Conservation (phyloP, 495 filamentous ascomycete genomes). For the Chlorociboria aeruginascens region DNA sequence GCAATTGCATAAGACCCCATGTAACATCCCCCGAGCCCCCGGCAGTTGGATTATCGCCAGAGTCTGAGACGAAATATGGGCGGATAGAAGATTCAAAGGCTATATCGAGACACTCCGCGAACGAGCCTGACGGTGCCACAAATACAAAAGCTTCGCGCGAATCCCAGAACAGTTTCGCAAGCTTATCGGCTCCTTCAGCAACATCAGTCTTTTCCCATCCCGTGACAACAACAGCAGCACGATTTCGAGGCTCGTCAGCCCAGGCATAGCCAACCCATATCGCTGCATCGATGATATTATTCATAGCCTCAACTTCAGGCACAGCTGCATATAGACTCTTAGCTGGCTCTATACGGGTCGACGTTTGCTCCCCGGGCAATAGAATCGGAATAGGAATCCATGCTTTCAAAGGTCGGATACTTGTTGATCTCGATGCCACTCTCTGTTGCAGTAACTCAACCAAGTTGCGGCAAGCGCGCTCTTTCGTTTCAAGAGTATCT, state of each 20-base stretch:
- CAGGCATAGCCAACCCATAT: conserved; percentile 51
- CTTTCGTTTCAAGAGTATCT: conserved; percentile 38
- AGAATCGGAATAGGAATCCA: conserved; percentile 44
- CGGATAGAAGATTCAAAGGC: conserved; percentile 32
- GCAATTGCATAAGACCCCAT: conserved; percentile 35
- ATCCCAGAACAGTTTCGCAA: conserved; percentile 41
- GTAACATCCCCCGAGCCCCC: conserved; percentile 45
- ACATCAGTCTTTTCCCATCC: conserved; percentile 34
- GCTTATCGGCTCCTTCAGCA: conserved; percentile 26
- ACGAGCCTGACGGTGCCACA: conserved; percentile 40
- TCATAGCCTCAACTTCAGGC: conserved; percentile 28
- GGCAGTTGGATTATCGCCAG: conserved; percentile 45
- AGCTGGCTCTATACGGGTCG: conserved; percentile 42
- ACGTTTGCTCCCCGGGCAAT: conserved; percentile 45
- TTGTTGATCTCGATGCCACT: background rate
- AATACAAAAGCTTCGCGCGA: conserved; percentile 36
- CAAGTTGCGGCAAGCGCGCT: conserved; percentile 41
- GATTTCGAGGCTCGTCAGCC: conserved; percentile 46
- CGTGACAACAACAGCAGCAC: conserved; percentile 39
- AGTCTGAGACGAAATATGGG: conserved; percentile 48
- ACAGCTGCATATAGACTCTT: conserved; percentile 36
- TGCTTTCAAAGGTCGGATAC: conserved; percentile 35
- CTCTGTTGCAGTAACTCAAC: conserved; percentile 25
- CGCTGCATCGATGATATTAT: conserved; percentile 38
- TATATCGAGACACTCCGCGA: conserved; percentile 34